phyloP scores from a whole-genome alignment of 2,329 filamentous ascomycete genomes.

The Ascochyta clinopodiicola region DNA sequence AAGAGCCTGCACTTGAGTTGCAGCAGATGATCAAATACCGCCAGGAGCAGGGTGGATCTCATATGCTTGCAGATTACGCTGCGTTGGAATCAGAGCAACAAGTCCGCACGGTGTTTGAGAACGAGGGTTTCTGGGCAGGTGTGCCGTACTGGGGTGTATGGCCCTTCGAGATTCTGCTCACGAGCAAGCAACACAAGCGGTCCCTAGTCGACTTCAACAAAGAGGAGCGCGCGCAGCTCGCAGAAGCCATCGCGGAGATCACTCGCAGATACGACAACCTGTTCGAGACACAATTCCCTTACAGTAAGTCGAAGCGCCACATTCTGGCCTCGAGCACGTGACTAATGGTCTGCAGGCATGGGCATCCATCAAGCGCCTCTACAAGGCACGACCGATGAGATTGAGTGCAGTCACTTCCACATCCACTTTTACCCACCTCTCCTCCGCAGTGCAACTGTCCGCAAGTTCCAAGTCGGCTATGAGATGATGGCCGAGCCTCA shows the following conservation, averaged over 20 bases:
- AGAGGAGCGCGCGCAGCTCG: slow-evolving; percentile 74
- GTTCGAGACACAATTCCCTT: slow-evolving; percentile 95
- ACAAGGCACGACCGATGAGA: slow-evolving; percentile 78
- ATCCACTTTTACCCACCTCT: slow-evolving; percentile 98
- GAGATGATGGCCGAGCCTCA: slow-evolving; percentile 98
- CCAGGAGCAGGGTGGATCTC: slow-evolving; percentile 71
- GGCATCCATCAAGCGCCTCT: slow-evolving; percentile 95
- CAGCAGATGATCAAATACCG: slow-evolving; percentile 80
- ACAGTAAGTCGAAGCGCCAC: slow-evolving; percentile 65
- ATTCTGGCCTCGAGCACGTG: not conserved
- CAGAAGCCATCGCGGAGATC: slow-evolving; percentile 85
- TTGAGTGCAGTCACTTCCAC: slow-evolving; percentile 88
- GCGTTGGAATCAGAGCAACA: slow-evolving; percentile 79
- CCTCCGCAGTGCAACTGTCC: slow-evolving; percentile 87
- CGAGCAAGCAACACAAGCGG: slow-evolving; percentile 83
- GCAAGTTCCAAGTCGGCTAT: slow-evolving; percentile 96
- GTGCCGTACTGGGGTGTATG: slow-evolving; percentile 98
- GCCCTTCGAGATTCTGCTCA: slow-evolving; percentile 94
- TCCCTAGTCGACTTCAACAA: slow-evolving; percentile 81
- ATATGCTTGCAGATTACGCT: slow-evolving; percentile 87
- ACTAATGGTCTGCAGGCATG: slow-evolving; percentile 64
- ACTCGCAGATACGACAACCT: slow-evolving; percentile 94
- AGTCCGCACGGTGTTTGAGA: slow-evolving; percentile 88
- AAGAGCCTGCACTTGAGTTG: slow-evolving; percentile 84
- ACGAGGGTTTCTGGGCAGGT: slow-evolving; percentile 81